Evolutionary conservation across 176 grass and related monocot genomes (phyloP).

Genomic region (Triticum dicoccoides): DNA sequence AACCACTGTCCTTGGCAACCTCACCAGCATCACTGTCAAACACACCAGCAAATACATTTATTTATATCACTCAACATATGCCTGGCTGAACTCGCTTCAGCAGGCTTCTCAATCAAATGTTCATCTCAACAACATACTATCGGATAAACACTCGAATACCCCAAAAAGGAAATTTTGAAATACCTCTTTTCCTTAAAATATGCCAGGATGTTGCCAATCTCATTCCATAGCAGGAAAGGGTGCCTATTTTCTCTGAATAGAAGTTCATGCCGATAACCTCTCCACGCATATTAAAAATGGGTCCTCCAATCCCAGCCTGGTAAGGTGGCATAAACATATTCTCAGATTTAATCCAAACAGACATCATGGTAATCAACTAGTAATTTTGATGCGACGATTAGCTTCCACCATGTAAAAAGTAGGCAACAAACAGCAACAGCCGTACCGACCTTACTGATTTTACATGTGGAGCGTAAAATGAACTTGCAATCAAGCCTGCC

Average conservation of each 20-base stretch:
- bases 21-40: background rate
- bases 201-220: background rate
- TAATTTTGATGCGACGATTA: background rate
- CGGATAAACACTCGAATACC: background rate
- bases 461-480: background rate
- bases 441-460: background rate
- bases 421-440: background rate
- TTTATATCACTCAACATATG: background rate
- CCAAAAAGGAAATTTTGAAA: background rate
- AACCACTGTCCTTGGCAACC: background rate
- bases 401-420: background rate
- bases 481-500: background rate
- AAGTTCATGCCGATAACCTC: slow-evolving; percentile 22
- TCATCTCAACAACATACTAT: background rate
- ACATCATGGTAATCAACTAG: background rate
- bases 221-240: background rate
- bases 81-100: background rate
- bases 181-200: slow-evolving; percentile 14
- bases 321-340: background rate
- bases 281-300: background rate
- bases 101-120: background rate
- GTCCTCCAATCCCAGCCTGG: slow-evolving; percentile 19
- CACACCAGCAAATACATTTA: background rate
- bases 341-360: background rate
- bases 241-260: background rate